phyloP scores from a whole-genome alignment of 768 basidiomycete species.

The Macrolepiota fuliginosa region DNA sequence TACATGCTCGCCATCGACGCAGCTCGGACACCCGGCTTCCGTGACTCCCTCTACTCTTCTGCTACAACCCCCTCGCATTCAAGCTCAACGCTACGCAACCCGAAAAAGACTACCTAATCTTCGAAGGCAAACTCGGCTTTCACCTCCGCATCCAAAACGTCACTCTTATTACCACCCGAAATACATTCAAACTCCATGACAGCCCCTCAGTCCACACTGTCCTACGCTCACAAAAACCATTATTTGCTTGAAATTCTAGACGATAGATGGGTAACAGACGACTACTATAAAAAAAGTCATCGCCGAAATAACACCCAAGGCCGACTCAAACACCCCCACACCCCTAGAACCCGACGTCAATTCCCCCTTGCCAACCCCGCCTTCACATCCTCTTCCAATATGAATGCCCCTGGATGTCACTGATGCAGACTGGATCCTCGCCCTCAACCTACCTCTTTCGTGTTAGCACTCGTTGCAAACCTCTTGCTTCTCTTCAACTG shows the following conservation, averaged over 20 bases:
- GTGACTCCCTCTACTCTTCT: conserved; percentile 97
- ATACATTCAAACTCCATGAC: conserved; percentile 92
- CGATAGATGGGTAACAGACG: conserved; percentile 90
- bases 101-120: too few relatives aligned
- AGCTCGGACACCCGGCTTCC: conserved; percentile 91
- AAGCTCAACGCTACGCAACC: too few relatives aligned
- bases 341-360: conserved; percentile 42
- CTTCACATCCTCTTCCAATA: conserved; percentile 23
- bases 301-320: conserved; percentile 73
- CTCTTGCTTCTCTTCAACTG: conserved; percentile 35
- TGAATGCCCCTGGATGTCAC: conserved; percentile 12
- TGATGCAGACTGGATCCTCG: conserved; percentile 22
- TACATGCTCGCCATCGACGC: conserved; percentile 99
- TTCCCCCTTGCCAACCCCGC: conserved; percentile 33
- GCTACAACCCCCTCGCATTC: conserved; percentile 83
- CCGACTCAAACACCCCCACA: conserved; percentile 62
- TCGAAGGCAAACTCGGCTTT: too few relatives aligned
- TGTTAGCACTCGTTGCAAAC: conserved; percentile 32
- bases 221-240: not conserved
- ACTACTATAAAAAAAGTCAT: conserved; percentile 85
- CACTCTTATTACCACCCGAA: conserved; percentile 89
- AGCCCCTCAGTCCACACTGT: too few relatives aligned
- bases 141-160: conserved; percentile 91
- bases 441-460: conserved; percentile 30
- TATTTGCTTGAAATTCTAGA: conserved; percentile 42